Percentiles rank a stretch among this genome's conserved stretches.
Conservation (phyloP, 495 filamentous ascomycete genomes). For the Penicillium fimorum region DNA sequence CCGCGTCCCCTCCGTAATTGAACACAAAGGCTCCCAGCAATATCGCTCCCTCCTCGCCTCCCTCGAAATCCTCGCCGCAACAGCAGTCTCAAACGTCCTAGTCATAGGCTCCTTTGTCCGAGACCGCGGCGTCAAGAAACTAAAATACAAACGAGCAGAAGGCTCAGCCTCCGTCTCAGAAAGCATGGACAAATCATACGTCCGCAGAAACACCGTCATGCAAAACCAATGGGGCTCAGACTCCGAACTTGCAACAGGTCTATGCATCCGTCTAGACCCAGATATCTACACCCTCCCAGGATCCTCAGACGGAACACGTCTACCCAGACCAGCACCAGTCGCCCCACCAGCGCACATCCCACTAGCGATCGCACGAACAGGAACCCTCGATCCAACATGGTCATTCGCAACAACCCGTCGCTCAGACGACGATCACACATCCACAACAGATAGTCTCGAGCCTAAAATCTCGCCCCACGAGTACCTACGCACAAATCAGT, state of each 20-base stretch:
- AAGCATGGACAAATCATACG: conserved; percentile 49
- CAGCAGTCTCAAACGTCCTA: conserved; percentile 71
- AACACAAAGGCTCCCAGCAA: conserved; percentile 61
- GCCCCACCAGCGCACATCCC: conserved; percentile 28
- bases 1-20: conserved; percentile 70
- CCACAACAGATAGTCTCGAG: conserved; percentile 34
- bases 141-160: conserved; percentile 59
- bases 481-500: conserved; percentile 34
- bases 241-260: conserved; percentile 69
- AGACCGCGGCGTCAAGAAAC: conserved; percentile 74
- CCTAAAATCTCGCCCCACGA: conserved; percentile 38
- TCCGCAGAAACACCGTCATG: conserved; percentile 51
- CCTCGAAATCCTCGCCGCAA: conserved; percentile 74
- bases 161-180: conserved; percentile 54
- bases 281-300: conserved; percentile 49
- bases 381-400: conserved; percentile 33
- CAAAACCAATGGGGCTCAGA: conserved; percentile 76
- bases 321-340: conserved; percentile 31
- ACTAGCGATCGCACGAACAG: conserved; percentile 25
- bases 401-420: conserved; percentile 27
- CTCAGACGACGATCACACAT: conserved; percentile 31
- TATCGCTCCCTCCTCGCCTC: conserved; percentile 75
- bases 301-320: not conserved
- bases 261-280: conserved; percentile 65
- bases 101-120: conserved; percentile 81